Evolutionary conservation across 2,329 filamentous ascomycete species (phyloP), one percentile per base, ranked within the genome.

Genomic region (Golovinomyces cichoracearum): DNA sequence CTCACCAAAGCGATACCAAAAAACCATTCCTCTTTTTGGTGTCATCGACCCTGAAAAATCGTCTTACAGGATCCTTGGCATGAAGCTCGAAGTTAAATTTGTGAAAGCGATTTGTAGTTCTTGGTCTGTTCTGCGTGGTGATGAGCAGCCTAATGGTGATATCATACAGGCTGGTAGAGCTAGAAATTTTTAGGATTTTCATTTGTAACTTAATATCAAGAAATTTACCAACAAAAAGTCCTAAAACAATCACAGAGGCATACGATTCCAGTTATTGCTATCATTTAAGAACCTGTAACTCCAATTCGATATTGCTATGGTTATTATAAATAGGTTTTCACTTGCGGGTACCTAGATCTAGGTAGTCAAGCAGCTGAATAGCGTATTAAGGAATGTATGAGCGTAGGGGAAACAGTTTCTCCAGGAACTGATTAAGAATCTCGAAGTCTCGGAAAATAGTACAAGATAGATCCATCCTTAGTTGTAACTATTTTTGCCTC

Each of bases 141-240:
- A 79, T 56, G 78, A 82, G 57, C 70, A 66, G 54, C 68, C 67
- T 55, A 76, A 73, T 3, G 77, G 77, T 2, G 81, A 93, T 66
- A 93, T 93, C 57, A 76, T 95, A 54, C 90, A 98, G 65, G 71
- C 92, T 53, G 90, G 90, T 13, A 72, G 77, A 54, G 85, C 90
- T 47, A 84, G 79, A 29, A 68, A 71, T 50, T 68, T 27, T 45
- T 52, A 49, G 48, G 51, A 51, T 48, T 40, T 33, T 47, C 17
- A 46, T 15, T 33, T 3, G n/a, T 15, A 33, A 15, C 13, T 15
- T 33, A n/a, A n/a, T n/a, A n/a, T n/a, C n/a, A n/a, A n/a, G n/a
- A n/a, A n/a, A n/a, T n/a, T n/a, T n/a, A n/a, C n/a, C n/a, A n/a
- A n/a, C n/a, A n/a, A n/a, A n/a, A n/a, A n/a, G n/a, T n/a, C n/a